A percentile compares a stretch with the other conserved stretches of the same genome.
These are phyloP conservation scores for Solanum clarkiae DNA, from an alignment of 257 asterid species.

Conservation along the genomic window DNA sequence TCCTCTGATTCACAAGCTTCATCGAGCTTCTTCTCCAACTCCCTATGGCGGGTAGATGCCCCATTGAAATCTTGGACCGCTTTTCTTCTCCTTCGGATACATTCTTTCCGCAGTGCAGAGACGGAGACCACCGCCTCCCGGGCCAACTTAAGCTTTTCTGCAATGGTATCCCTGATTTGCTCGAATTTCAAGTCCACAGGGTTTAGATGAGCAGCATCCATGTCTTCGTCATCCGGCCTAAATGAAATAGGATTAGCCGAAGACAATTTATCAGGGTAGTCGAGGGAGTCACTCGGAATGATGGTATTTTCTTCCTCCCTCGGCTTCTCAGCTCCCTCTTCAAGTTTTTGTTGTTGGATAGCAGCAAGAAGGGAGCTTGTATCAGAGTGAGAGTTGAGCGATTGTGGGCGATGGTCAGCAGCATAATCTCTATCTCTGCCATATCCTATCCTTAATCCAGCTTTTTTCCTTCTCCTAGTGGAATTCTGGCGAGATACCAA, in stretches of 20 bases:
- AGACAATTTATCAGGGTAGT: not conserved
- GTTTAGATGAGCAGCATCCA: not conserved
- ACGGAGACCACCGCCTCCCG: conserved; percentile 12
- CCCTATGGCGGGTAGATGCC: conserved; percentile 17
- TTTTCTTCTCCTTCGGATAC: conserved; percentile 25
- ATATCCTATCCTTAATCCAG: conserved; percentile 38
- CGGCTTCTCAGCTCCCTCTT: not conserved
- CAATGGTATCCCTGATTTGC: conserved; percentile 6
- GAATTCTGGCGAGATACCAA: conserved; percentile 10
- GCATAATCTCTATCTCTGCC: conserved; percentile 14
- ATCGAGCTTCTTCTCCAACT: conserved; percentile 28
- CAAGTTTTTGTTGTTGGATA: not conserved
- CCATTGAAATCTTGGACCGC: conserved; percentile 13
- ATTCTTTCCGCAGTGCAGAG: conserved; percentile 19
- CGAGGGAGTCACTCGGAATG: not conserved
- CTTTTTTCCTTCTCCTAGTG: conserved; percentile 25
- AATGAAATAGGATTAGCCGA: not conserved
- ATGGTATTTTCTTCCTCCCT: not conserved
- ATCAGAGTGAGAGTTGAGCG: not conserved
- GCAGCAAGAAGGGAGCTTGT: not conserved
- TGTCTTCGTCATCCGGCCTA: not conserved
- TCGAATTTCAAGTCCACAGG: conserved; percentile 13
- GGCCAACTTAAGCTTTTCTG: conserved; percentile 16
- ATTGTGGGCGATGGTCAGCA: not conserved
- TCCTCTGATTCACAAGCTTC: conserved; percentile 41